These are phyloP conservation scores for Emericellopsis atlantica DNA, from an alignment of 2,329 filamentous ascomycete species.

Conservation along the genomic window DNA sequence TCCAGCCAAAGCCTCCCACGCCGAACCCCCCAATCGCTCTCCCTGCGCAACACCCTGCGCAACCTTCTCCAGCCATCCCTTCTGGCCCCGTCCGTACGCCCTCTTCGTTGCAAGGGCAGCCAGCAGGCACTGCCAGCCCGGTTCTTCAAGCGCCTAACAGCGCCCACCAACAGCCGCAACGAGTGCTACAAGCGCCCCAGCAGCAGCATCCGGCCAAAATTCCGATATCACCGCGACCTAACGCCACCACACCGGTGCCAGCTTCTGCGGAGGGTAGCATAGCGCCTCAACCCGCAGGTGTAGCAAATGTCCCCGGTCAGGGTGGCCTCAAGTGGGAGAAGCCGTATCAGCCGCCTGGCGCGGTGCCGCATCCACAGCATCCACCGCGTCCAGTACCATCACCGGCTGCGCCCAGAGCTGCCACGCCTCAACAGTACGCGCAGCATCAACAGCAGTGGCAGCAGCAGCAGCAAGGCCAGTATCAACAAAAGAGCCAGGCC, in stretches of 20 bases:
- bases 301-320: constrained; percentile 9
- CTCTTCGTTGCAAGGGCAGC: constrained; percentile 16
- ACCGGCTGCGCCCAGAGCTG: constrained; percentile 9
- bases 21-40: constrained; percentile 16
- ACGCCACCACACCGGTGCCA: constrained; percentile 7
- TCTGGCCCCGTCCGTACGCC: neutral
- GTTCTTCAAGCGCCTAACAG: constrained; percentile 24
- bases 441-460: constrained; percentile 8
- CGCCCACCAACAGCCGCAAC: constrained; percentile 13
- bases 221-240: constrained; percentile 19
- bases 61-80: too few species aligned
- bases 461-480: constrained; percentile 3
- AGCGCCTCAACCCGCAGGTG: constrained; percentile 2
- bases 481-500: constrained; percentile 6
- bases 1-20: constrained; percentile 15
- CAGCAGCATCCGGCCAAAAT: constrained; percentile 11
- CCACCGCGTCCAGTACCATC: constrained; percentile 12
- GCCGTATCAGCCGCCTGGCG: constrained; percentile 22
- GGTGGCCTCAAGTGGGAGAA: constrained; percentile 26
- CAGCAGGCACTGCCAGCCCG: constrained; percentile 13
- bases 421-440: constrained; percentile 9
- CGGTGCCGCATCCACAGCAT: constrained; percentile 9
- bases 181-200: constrained; percentile 16
- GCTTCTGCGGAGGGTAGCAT: constrained; percentile 11
- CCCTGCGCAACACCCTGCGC: constrained; percentile 8